Percentiles rank a stretch among this genome's conserved stretches.
phyloP scores from a whole-genome alignment of 352 stramenopile species.

The Globisporangium nagaii region DNA sequence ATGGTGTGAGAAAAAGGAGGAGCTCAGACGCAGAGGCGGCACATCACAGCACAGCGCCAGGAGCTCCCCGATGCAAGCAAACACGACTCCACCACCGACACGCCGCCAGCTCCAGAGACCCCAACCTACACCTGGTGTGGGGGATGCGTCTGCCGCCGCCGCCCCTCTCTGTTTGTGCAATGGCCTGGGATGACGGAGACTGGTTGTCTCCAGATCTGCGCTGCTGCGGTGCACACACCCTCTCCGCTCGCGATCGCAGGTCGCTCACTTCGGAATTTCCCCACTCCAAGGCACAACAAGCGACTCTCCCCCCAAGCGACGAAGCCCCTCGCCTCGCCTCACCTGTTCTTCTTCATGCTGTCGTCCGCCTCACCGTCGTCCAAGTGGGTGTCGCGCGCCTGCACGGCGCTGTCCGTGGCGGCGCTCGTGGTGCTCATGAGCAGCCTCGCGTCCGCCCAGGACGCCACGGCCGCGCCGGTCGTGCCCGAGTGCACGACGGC shows the following conservation, averaged over 20 bases:
- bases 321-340: not conserved
- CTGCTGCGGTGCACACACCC: not conserved
- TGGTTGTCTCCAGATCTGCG: not conserved
- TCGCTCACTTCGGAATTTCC: slow-evolving; percentile 11
- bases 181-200: not conserved
- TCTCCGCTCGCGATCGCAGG: not conserved
- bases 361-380: slow-evolving; percentile 2
- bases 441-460: slow-evolving; percentile 3
- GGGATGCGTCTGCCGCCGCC: no score
- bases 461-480: not conserved
- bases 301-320: not conserved
- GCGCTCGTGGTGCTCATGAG: slow-evolving; percentile 11
- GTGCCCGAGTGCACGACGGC: slow-evolving; percentile 8
- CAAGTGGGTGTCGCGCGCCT: slow-evolving; percentile 8
- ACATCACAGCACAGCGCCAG: not conserved
- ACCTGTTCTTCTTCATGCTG: not conserved
- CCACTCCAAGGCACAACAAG: slow-evolving; percentile 6
- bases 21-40: not conserved
- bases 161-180: not conserved
- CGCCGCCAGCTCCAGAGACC: no score
- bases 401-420: slow-evolving; percentile 6
- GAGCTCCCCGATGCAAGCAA: not conserved
- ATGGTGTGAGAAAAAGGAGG: not conserved
- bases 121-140: no score
- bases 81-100: no score